Evolutionary conservation across 2,329 filamentous ascomycete genomes (phyloP).

Genomic region (Alternaria angustiovoidea): DNA sequence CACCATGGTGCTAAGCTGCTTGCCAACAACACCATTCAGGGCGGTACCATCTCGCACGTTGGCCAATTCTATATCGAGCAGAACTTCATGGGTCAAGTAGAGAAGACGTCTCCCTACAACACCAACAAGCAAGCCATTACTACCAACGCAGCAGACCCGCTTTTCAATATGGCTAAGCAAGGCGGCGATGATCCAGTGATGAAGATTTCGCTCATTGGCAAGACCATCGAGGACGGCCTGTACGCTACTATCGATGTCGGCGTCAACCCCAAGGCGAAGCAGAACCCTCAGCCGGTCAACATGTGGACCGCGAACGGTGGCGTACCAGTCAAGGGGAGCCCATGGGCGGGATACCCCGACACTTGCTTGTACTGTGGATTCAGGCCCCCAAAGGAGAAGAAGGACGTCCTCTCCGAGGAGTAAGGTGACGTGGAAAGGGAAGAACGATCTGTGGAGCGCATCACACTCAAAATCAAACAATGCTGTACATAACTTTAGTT

Average conservation of each 20-base stretch:
- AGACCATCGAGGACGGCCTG: constrained; percentile 39
- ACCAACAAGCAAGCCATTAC: constrained; percentile 56
- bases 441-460: neutral
- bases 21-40: constrained; percentile 61
- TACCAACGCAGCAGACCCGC: constrained; percentile 60
- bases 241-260: constrained; percentile 46
- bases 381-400: constrained; percentile 26
- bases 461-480: neutral
- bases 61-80: constrained; percentile 73
- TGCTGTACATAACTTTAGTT: neutral
- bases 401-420: constrained; percentile 9
- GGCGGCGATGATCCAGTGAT: constrained; percentile 64
- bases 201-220: constrained; percentile 65
- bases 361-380: constrained; percentile 32
- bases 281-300: constrained; percentile 40
- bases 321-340: constrained; percentile 32
- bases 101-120: constrained; percentile 56
- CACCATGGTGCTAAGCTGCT: constrained; percentile 52
- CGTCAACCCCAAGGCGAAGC: constrained; percentile 38
- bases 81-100: constrained; percentile 62
- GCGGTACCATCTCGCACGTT: constrained; percentile 64
- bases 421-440: neutral
- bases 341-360: constrained; percentile 42
- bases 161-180: constrained; percentile 58
- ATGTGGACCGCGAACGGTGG: constrained; percentile 40